A percentile compares a stretch with the other conserved stretches of the same genome.
Evolutionary conservation across 495 filamentous ascomycete species (phyloP).

Genomic region (Tetracladium marchalianum): DNA sequence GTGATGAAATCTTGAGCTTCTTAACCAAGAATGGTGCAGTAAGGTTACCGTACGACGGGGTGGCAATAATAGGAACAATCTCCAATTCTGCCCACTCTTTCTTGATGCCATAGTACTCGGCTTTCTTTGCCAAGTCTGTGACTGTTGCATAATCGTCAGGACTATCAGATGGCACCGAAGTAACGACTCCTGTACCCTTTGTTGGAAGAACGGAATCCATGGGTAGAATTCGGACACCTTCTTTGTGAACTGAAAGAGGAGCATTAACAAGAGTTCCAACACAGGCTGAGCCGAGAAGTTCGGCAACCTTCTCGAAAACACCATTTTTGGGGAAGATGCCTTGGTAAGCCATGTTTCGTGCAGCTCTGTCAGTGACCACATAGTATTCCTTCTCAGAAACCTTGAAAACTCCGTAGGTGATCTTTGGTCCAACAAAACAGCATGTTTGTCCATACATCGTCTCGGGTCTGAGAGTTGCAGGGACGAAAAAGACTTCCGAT

Average conservation of each 20-base stretch:
- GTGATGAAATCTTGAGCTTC: constrained; percentile 90
- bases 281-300: constrained; percentile 65
- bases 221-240: constrained; percentile 77
- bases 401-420: constrained; percentile 86
- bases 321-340: constrained; percentile 69
- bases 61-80: constrained; percentile 80
- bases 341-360: constrained; percentile 95
- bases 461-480: constrained; percentile 87
- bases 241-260: constrained; percentile 77
- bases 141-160: constrained; percentile 93
- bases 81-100: constrained; percentile 94
- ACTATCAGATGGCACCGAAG: constrained; percentile 88
- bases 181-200: constrained; percentile 95
- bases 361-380: constrained; percentile 75
- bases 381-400: constrained; percentile 75
- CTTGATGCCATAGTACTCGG: constrained; percentile 94
- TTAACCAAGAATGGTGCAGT: constrained; percentile 77
- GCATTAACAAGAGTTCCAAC: constrained; percentile 81
- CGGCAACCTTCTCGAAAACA: constrained; percentile 61
- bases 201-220: constrained; percentile 88
- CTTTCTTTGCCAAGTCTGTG: constrained; percentile 82
- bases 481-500: constrained; percentile 79
- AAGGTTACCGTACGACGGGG: constrained; percentile 78
- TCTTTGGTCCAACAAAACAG: constrained; percentile 88
- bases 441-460: constrained; percentile 98